Base-by-base conservation (phyloP, 176 grass and related monocot species). In the Rhynchospora tenuis region DNA sequence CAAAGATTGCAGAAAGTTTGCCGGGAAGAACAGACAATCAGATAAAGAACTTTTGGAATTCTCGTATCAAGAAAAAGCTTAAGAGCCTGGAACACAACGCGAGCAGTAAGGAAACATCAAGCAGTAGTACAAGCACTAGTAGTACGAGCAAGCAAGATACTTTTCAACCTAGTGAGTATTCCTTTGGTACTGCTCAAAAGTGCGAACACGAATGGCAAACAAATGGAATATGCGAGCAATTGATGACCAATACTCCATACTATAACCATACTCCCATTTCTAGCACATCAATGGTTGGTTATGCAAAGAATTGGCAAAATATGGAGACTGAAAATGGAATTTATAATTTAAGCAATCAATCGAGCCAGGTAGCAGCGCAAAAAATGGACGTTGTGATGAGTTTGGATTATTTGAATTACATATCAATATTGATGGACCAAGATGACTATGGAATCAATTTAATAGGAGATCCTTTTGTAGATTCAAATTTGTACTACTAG, bases 21-120 rank as follows among this genome's bases (percentile, higher is more conserved):
- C 93, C 90, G 1, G 93, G 93, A 80, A 86, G 93, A 33, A 92
- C 93, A n/a, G 93, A 94, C 28, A 94, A 94, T 51, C 90, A 94
- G 79, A 92, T 94, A 52, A 94, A 94, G 70, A 94, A 94, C 71
- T 94, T 85, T 27, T 94, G 90, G 88, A 94, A 94, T 59, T 91
- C 84, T 44, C 81, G 83, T 44, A 79, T 89, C 31, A 89, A 91
- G 63, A 94, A 92, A 54, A 94, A 85, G 82, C 80, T 73, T 19
- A 19, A n/a, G 7, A 46, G 23, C 19, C 43, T 72, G 29, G 33
- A 11, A 5, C 45, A 16, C 17, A 3, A 13, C 17, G 20, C 0
- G 0, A 48, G 14, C 43, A 45, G n/a, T 50, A 73, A 73, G 9
- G 69, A 73, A 73, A 7, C n/a, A 13, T 24, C 83, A 44, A 4